Conservation (phyloP, 768 basidiomycete genomes). For the Cystofilobasidium macerans region DNA sequence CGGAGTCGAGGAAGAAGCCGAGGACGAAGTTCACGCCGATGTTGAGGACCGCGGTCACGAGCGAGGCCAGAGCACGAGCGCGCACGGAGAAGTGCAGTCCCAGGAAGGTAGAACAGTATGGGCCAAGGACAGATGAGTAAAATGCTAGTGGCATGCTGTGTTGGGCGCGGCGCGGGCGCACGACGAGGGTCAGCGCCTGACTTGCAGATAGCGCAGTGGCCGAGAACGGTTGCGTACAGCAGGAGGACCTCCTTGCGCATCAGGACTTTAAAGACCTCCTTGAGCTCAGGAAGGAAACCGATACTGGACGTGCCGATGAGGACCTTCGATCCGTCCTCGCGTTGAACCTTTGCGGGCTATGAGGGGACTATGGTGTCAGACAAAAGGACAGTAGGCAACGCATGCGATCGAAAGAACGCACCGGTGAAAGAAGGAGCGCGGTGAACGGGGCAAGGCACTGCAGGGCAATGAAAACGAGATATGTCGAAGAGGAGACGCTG, state of each 20-base stretch:
- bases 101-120: slow-evolving; percentile 17
- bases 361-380: too few relatives aligned
- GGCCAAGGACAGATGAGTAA: slow-evolving; percentile 15
- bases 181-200: neutral
- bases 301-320: slow-evolving; percentile 5
- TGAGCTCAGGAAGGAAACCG: slow-evolving; percentile 15
- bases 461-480: slow-evolving; percentile 25
- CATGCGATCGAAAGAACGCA: neutral
- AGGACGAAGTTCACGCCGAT: slow-evolving; percentile 15
- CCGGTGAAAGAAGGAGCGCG: slow-evolving; percentile 14
- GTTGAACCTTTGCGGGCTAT: slow-evolving; percentile 20
- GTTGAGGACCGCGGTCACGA: slow-evolving; percentile 15
- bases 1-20: slow-evolving; percentile 19
- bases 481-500: slow-evolving; percentile 10
- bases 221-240: neutral
- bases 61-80: slow-evolving; percentile 23
- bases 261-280: slow-evolving; percentile 3
- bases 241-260: slow-evolving; percentile 13
- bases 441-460: slow-evolving; percentile 11
- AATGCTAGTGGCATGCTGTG: slow-evolving; percentile 20
- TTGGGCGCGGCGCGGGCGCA: too few relatives aligned
- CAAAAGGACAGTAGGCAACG: too few relatives aligned
- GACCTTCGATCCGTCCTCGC: slow-evolving; percentile 12
- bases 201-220: neutral
- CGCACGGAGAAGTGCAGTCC: slow-evolving; percentile 22